Percentiles rank a stretch among this genome's conserved stretches.
These are phyloP conservation scores for Talaromyces pinophilus DNA, from an alignment of 2,329 filamentous ascomycete species.

Conservation along the genomic window DNA sequence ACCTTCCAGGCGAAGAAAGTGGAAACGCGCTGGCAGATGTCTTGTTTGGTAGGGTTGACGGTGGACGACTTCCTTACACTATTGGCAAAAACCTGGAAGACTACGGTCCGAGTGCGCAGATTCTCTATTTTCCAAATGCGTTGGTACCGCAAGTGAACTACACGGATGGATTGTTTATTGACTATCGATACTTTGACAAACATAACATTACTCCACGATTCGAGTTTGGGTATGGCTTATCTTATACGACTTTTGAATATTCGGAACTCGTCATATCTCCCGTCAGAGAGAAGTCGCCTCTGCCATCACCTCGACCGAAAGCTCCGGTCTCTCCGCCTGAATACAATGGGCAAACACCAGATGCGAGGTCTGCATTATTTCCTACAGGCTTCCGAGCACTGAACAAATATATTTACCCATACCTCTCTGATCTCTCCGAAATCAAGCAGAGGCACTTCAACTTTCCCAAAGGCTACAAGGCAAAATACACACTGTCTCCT, in stretches of 20 bases:
- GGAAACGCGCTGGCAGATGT: constrained; percentile 79
- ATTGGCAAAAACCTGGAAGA: constrained; percentile 73
- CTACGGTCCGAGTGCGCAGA: constrained; percentile 70
- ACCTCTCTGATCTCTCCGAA: constrained; percentile 57
- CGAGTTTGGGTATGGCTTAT: constrained; percentile 83
- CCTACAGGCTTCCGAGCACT: constrained; percentile 63
- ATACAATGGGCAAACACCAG: constrained; percentile 59
- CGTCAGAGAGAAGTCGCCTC: constrained; percentile 51
- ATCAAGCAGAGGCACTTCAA: constrained; percentile 45
- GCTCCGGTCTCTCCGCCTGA: constrained; percentile 52
- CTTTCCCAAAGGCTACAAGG: constrained; percentile 60
- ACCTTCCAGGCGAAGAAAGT: constrained; percentile 83
- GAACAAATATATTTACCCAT: constrained; percentile 73
- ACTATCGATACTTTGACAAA: constrained; percentile 88
- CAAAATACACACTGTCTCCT: constrained; percentile 54
- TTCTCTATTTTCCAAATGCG: constrained; percentile 69
- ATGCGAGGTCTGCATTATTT: constrained; percentile 60
- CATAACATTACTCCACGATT: constrained; percentile 72
- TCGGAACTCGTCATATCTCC: constrained; percentile 53
- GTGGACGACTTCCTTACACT: constrained; percentile 84
- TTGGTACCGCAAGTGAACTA: constrained; percentile 80
- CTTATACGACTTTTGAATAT: constrained; percentile 73
- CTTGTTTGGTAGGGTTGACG: constrained; percentile 74
- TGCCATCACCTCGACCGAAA: constrained; percentile 47
- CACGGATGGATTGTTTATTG: constrained; percentile 78